These are phyloP conservation scores for Backusella westeae DNA, from an alignment of 192 early-diverging fungal genomes.

Conservation along the genomic window DNA sequence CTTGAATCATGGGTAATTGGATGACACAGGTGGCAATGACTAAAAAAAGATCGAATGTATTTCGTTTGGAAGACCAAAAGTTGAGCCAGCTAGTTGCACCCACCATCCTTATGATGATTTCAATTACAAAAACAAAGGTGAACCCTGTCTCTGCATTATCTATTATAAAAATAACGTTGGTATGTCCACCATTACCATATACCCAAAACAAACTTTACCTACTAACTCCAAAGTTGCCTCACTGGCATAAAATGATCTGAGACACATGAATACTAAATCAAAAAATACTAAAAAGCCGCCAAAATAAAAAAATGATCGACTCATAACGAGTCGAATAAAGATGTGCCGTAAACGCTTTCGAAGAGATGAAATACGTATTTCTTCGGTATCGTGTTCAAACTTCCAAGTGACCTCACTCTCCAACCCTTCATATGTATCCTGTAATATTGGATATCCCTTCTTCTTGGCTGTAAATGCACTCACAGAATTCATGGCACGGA, in stretches of 20 bases:
- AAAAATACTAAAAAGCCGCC: slow-evolving; percentile 35
- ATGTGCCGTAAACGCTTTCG: slow-evolving; percentile 1
- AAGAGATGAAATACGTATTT: not conserved
- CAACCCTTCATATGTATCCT: not conserved
- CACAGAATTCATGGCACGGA: slow-evolving; percentile 41
- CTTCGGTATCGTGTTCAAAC: slow-evolving; percentile 9
- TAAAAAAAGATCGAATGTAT: slow-evolving; percentile 43
- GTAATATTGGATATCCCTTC: slow-evolving; percentile 12
- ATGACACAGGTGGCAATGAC: slow-evolving; percentile 44
- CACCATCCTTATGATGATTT: slow-evolving; percentile 45
- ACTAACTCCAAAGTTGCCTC: slow-evolving; percentile 21
- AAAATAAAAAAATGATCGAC: slow-evolving; percentile 23
- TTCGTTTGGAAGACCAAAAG: slow-evolving; percentile 45
- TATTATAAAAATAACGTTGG: slow-evolving; percentile 9
- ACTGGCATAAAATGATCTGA: slow-evolving; percentile 34
- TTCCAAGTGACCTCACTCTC: slow-evolving; percentile 14
- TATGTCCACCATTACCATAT: not conserved
- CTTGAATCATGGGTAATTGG: slow-evolving; percentile 46
- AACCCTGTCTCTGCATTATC: slow-evolving; percentile 45
- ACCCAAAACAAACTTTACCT: slow-evolving; percentile 20
- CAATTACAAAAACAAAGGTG: slow-evolving; percentile 45
- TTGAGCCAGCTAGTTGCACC: slow-evolving; percentile 30
- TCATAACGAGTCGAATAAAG: slow-evolving; percentile 14
- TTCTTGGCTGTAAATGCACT: slow-evolving; percentile 48
- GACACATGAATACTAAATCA: slow-evolving; percentile 45